Conservation (phyloP, 2,329 filamentous ascomycete species). For the Aschersonia sp. region DNA sequence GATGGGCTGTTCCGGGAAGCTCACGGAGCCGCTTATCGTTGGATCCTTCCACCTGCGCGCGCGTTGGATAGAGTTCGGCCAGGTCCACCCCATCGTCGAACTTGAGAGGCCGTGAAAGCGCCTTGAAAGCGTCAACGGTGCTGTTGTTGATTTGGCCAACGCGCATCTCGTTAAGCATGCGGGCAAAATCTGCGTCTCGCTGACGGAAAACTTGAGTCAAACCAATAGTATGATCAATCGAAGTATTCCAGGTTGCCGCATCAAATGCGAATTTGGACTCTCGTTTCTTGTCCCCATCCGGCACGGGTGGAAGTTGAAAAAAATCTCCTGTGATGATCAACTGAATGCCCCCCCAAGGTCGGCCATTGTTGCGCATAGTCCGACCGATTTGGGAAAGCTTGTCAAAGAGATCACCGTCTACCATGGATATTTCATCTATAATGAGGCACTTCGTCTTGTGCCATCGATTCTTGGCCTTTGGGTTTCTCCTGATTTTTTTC, state of each 20-base stretch:
- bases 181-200: slow-evolving; percentile 74
- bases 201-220: slow-evolving; percentile 95
- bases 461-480: slow-evolving; percentile 83
- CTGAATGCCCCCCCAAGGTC: slow-evolving; percentile 92
- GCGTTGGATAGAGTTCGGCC: slow-evolving; percentile 87
- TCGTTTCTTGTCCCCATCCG: slow-evolving; percentile 50
- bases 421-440: slow-evolving; percentile 96
- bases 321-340: slow-evolving; percentile 94
- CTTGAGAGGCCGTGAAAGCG: slow-evolving; percentile 53
- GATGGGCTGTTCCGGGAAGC: slow-evolving; percentile 52
- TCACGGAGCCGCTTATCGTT: slow-evolving; percentile 62
- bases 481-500: slow-evolving; percentile 80
- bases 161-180: slow-evolving; percentile 97
- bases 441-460: slow-evolving; percentile 74
- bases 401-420: slow-evolving; percentile 92
- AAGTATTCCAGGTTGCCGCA: slow-evolving; percentile 79
- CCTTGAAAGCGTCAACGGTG: slow-evolving; percentile 65
- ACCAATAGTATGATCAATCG: slow-evolving; percentile 90
- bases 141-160: slow-evolving; percentile 65
- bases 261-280: slow-evolving; percentile 86
- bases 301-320: slow-evolving; percentile 91
- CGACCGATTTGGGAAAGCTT: slow-evolving; percentile 85
- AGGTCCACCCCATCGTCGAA: slow-evolving; percentile 56
- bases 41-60: slow-evolving; percentile 75
- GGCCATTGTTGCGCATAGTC: slow-evolving; percentile 74